Base-by-base conservation (phyloP, 2,329 filamentous ascomycete genomes). In the Botryosphaeria agaves region DNA sequence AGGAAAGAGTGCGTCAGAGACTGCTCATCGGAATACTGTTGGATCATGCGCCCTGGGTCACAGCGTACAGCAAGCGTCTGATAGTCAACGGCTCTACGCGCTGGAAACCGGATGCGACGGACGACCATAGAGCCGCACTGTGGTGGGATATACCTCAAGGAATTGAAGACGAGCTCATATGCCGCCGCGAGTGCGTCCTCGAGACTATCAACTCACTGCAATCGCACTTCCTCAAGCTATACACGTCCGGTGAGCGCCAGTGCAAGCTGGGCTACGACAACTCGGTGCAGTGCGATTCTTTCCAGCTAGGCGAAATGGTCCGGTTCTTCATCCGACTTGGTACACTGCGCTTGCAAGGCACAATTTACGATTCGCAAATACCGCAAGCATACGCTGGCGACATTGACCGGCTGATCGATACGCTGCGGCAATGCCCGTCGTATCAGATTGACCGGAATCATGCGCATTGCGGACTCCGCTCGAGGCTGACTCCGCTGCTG, bases 401-500 rank as follows among this genome's bases (percentile, higher is more conserved):
- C 36, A 55, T 82, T 2, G 61, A 70, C 32, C 57, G 64, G 16
- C 45, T 84, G 1, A 46, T 84, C 11, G 54, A 66, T 7, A 61
- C 62, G 0, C 55, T 84, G 14, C 64, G 70, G 21, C 72, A 82
- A 49, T 72, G 67, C 29, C 73, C 78, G 1, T 66, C 62, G 32
- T 84, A 84, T 45, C 79, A 84, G 48, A 66, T 84, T 35, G 76
- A 85, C 49, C 66, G 65, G 38, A 61, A 82, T 44, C 79, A 85
- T 48, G 62, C 63, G 2, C 77, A 83, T 48, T 85, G 79, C 44
- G 79, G 79, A 1, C 58, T 81, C 21, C 60, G 76, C 26, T 71
- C 69, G 3, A 62, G 72, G 12, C 50, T 83, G 3, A 54, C 78
- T 23, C 74, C 76, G 5, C 62, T 79, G 3, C 49, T 83, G 11